These are phyloP conservation scores for Penicillium argentinense DNA, from an alignment of 495 filamentous ascomycete genomes.

Conservation along the genomic window DNA sequence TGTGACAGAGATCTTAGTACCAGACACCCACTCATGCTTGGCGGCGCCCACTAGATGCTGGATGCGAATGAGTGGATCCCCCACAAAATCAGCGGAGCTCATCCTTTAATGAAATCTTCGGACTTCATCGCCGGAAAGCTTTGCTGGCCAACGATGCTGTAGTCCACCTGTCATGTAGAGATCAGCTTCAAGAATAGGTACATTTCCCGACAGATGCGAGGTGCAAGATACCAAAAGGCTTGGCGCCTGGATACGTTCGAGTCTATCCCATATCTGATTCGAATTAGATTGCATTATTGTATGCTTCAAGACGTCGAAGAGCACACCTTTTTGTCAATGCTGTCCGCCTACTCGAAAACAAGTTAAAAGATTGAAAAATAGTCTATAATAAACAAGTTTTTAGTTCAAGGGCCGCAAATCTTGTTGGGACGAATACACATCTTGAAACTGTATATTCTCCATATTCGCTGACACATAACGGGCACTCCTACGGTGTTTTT, in stretches of 20 bases:
- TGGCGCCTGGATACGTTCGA: slow-evolving; percentile 65
- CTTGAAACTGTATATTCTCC: not conserved
- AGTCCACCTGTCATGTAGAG: slow-evolving; percentile 26
- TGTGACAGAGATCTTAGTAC: slow-evolving; percentile 21
- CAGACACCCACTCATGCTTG: slow-evolving; percentile 26
- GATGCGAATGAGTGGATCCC: slow-evolving; percentile 31
- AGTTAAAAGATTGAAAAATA: not conserved
- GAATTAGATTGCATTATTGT: not conserved
- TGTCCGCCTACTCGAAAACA: slow-evolving; percentile 13
- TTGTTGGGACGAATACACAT: too few species aligned
- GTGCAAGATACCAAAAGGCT: slow-evolving; percentile 52
- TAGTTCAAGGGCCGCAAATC: too few species aligned
- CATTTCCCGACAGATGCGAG: not conserved
- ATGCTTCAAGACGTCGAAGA: not conserved
- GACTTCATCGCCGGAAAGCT: slow-evolving; percentile 21
- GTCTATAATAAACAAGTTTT: too few species aligned
- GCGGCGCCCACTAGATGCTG: slow-evolving; percentile 35
- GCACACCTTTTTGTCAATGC: slow-evolving; percentile 8
- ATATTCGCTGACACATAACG: not conserved
- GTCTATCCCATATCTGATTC: slow-evolving; percentile 58
- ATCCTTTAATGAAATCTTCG: slow-evolving; percentile 31
- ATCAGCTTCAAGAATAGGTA: slow-evolving; percentile 5
- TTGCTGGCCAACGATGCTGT: slow-evolving; percentile 26
- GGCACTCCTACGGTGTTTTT: too few species aligned
- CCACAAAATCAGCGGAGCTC: slow-evolving; percentile 21